These are phyloP conservation scores for Scalesia atractyloides DNA, from an alignment of 129 eudicot species.

Conservation along the genomic window DNA sequence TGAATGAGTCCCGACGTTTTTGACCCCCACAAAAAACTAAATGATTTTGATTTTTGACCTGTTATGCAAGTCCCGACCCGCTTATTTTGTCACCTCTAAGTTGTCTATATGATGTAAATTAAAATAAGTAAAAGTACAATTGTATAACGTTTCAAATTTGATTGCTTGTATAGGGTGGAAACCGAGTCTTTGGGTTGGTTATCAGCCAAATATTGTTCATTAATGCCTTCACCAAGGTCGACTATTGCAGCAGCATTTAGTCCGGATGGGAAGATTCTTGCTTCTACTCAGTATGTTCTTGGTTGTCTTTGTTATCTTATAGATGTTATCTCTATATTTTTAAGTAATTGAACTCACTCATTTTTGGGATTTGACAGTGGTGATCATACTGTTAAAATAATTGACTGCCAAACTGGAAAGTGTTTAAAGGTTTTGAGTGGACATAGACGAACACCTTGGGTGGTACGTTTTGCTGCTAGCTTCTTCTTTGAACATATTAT, in stretches of 20 bases:
- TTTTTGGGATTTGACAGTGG: slow-evolving; percentile 51
- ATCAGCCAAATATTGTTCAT: slow-evolving; percentile 70
- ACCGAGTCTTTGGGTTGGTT: slow-evolving; percentile 60
- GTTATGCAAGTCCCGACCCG: background rate
- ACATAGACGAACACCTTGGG: slow-evolving; percentile 83
- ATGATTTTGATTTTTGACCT: background rate
- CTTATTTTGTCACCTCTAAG: slow-evolving; percentile 11
- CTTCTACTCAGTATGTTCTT: slow-evolving; percentile 69
- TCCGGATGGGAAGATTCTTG: slow-evolving; percentile 70
- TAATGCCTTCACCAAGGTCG: slow-evolving; percentile 74
- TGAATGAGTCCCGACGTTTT: background rate
- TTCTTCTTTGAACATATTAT: slow-evolving; percentile 16
- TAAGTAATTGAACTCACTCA: slow-evolving; percentile 17
- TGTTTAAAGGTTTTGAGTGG: slow-evolving; percentile 67
- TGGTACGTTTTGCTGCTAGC: slow-evolving; percentile 45
- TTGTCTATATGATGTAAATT: background rate
- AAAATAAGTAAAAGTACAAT: slow-evolving; percentile 5
- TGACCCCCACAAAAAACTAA: background rate
- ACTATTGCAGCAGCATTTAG: slow-evolving; percentile 87
- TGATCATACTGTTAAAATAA: slow-evolving; percentile 77
- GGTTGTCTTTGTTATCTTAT: slow-evolving; percentile 12
- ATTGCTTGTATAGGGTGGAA: slow-evolving; percentile 53
- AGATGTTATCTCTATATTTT: background rate
- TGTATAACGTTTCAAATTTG: background rate
- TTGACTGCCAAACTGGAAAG: slow-evolving; percentile 64